Conservation (phyloP, 495 filamentous ascomycete genomes). For the Penicillium pancosmium region DNA sequence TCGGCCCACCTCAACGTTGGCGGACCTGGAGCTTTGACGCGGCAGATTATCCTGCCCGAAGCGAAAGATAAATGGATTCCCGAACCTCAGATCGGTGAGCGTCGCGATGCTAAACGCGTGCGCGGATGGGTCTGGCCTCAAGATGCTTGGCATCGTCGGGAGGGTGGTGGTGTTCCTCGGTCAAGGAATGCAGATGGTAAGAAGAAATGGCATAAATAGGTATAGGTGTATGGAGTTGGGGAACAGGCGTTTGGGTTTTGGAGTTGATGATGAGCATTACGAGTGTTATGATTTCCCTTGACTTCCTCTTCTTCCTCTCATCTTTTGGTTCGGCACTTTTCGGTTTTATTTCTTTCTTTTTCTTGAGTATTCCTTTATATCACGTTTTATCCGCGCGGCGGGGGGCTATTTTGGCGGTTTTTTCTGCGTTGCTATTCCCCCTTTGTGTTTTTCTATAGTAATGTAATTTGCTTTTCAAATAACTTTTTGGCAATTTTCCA, state of each 20-base stretch:
- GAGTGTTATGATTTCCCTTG: constrained; percentile 7
- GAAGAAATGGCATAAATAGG: constrained; percentile 45
- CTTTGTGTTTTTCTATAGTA: constrained; percentile 16
- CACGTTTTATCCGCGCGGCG: neutral
- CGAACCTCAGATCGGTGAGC: constrained; percentile 78
- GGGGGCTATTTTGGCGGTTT: constrained; percentile 5
- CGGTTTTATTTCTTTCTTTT: constrained; percentile 12
- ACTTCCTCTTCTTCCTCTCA: constrained; percentile 1
- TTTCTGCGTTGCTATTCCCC: constrained; percentile 22
- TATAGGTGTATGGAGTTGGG: constrained; percentile 5
- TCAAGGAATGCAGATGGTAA: constrained; percentile 23
- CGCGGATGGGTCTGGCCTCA: constrained; percentile 86
- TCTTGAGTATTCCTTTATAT: constrained; percentile 4
- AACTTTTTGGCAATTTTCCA: neutral
- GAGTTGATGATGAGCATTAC: constrained; percentile 4
- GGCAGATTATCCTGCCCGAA: constrained; percentile 65
- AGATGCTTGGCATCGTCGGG: constrained; percentile 64
- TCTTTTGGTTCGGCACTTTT: constrained; percentile 6
- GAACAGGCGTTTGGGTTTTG: constrained; percentile 7
- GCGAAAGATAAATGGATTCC: constrained; percentile 86
- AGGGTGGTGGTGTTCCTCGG: constrained; percentile 43
- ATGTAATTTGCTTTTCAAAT: constrained; percentile 17
- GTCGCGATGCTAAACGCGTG: constrained; percentile 77
- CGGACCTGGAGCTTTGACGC: constrained; percentile 73
- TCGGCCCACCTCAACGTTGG: constrained; percentile 79